Percentiles rank a stretch among this genome's conserved stretches.
Evolutionary conservation across 768 basidiomycete species (phyloP).

Genomic region (Xerocomellus amylosporus): DNA sequence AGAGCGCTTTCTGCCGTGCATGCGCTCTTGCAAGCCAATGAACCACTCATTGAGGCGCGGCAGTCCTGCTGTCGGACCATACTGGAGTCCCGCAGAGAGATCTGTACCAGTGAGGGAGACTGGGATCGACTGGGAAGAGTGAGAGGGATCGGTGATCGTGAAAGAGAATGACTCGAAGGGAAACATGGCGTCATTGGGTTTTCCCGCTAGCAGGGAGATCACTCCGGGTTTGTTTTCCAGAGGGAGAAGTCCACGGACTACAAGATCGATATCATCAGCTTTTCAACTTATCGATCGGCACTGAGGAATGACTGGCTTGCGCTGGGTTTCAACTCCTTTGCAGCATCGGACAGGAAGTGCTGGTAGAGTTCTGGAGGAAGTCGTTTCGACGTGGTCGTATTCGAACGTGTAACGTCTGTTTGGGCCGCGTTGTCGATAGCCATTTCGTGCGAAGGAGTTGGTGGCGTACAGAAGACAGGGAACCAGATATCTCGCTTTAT

Average conservation of each 20-base stretch:
- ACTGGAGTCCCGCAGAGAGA: slow-evolving; percentile 70
- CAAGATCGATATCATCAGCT: neutral
- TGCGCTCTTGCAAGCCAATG: slow-evolving; percentile 61
- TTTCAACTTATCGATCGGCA: neutral
- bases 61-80: slow-evolving; percentile 70
- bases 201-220: slow-evolving; percentile 84
- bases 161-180: slow-evolving; percentile 83
- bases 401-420: neutral
- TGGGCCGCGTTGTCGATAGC: neutral
- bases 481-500: neutral
- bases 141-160: slow-evolving; percentile 49
- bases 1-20: slow-evolving; percentile 59
- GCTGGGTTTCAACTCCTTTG: slow-evolving; percentile 61
- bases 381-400: slow-evolving; percentile 4
- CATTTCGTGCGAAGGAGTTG: slow-evolving; percentile 6
- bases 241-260: slow-evolving; percentile 70
- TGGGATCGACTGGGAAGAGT: slow-evolving; percentile 42
- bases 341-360: slow-evolving; percentile 57
- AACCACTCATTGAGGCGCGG: slow-evolving; percentile 67
- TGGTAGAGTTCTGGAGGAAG: slow-evolving; percentile 57
- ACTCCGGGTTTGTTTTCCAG: slow-evolving; percentile 76
- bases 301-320: slow-evolving; percentile 46
- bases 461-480: neutral
- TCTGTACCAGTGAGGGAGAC: slow-evolving; percentile 57
- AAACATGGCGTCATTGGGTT: slow-evolving; percentile 88